Base-by-base conservation (phyloP, 345 rosid species). In the Sisymbrium irio region DNA sequence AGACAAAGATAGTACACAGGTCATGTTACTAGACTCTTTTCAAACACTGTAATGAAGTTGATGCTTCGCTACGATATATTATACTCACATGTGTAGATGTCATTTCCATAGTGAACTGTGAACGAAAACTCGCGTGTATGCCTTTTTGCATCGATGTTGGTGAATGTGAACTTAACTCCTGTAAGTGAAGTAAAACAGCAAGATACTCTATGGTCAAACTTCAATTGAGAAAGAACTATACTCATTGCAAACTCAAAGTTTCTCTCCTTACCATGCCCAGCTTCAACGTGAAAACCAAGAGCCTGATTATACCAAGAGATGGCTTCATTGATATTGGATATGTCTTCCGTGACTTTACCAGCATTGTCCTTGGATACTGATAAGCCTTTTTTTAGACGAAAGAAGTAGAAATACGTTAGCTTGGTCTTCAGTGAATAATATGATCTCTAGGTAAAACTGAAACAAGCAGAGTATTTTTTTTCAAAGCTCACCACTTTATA, bases 91-190 rank as follows among this genome's bases (percentile, higher is more conserved):
- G 84, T 72, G 72, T 95, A 95, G 9, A 72, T 80, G 62, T 85
- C 89, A 77, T 81, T 81, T 74, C 85, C 93, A 75, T 85, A 88
- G 72, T 87, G 89, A 78, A 90, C 71, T 67, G 85, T 84, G 79
- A 90, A 87, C 20, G 84, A 77, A 82, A 80, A 90, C 67, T 80
- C 83, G 14, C 78, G 67, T 55, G 79, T 68, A 44, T 82, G 91
- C 76, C 76, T 81, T 78, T 79, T 67, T 64, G 74, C 54, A 76
- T 84, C 80, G 35, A 90, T 80, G 62, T 85, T 81, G 55, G 66
- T 82, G 79, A 92, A 90, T 53, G 82, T 86, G 84, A 95, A 95
- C 78, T 84, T 92, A 17, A 95, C 94, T 64, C 99, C 99, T 95
- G 70, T 45, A 36, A 76, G 70, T 65, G 55, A 57, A 50, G 65